These are phyloP conservation scores for Metschnikowia baotianmanensis DNA, from an alignment of 805 yeast genomes.

Conservation along the genomic window DNA sequence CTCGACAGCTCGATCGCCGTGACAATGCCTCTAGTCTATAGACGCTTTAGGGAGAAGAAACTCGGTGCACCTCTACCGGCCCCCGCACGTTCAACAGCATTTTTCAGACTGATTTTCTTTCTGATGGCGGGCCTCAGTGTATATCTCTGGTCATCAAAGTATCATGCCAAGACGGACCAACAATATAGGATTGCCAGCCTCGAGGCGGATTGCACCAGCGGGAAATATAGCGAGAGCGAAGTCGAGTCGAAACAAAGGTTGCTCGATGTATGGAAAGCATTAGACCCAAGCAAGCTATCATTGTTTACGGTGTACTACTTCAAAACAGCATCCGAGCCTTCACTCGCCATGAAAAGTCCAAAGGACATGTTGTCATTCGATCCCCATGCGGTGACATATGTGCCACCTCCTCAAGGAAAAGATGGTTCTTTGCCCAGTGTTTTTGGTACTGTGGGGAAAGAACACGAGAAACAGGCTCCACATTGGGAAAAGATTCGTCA, in stretches of 20 bases:
- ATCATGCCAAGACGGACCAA: constrained; percentile 13
- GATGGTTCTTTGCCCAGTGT: constrained; percentile 2
- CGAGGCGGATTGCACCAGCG: constrained; percentile 26
- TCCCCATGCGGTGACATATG: constrained; percentile 30
- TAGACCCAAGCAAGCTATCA: constrained; percentile 34
- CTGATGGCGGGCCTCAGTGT: constrained; percentile 29
- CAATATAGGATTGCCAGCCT: constrained; percentile 32
- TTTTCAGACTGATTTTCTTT: constrained; percentile 33
- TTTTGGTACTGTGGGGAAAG: constrained; percentile 11
- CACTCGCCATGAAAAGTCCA: constrained; percentile 56
- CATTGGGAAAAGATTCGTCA: constrained; percentile 39
- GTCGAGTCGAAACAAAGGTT: constrained; percentile 18
- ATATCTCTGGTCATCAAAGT: constrained; percentile 14
- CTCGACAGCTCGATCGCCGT: constrained; percentile 41
- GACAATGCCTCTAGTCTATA: constrained; percentile 39
- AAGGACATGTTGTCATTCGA: constrained; percentile 29
- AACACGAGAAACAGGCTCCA: constrained; percentile 20
- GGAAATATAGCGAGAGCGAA: constrained; percentile 20
- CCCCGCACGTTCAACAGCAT: constrained; percentile 33
- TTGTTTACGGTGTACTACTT: constrained; percentile 50
- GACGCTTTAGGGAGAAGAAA: constrained; percentile 7
- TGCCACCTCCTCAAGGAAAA: constrained; percentile 17
- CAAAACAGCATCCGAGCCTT: constrained; percentile 50
- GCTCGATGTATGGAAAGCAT: constrained; percentile 33
- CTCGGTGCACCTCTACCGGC: constrained; percentile 21